Percentiles rank a stretch among this genome's conserved stretches.
Evolutionary conservation across 495 filamentous ascomycete genomes (phyloP).

Genomic region (Pyronema domesticum): DNA sequence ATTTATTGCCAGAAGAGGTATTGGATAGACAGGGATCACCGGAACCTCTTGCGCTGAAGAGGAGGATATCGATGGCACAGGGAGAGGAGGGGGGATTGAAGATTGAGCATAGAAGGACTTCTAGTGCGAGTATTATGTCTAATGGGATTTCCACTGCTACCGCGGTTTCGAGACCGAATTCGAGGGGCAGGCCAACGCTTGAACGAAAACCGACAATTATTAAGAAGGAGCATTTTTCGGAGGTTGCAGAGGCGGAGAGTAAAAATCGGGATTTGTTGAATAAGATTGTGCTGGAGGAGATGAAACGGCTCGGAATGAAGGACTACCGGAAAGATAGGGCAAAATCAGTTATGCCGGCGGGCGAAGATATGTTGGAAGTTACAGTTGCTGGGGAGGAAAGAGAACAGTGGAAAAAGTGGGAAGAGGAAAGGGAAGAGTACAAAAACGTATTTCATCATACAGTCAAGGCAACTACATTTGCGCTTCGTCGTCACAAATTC

Average conservation of each 20-base stretch:
- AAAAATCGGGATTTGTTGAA: conserved; percentile 1
- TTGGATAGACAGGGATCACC: background rate
- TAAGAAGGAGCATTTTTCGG: conserved; percentile 1
- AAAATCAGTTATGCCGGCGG: conserved; percentile 6
- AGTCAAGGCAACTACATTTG: conserved; percentile 17
- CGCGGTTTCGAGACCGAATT: no score
- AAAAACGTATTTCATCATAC: conserved; percentile 21
- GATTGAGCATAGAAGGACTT: no score
- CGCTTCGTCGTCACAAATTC: conserved; percentile 3
- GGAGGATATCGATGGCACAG: background rate
- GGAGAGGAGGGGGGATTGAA: no score
- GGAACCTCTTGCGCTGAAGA: background rate
- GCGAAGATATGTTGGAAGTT: background rate
- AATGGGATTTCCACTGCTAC: background rate
- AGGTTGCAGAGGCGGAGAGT: background rate
- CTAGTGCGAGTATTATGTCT: background rate
- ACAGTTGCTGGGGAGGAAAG: conserved; percentile 8
- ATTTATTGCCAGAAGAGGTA: background rate
- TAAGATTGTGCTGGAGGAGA: conserved; percentile 10
- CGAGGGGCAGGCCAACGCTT: no score
- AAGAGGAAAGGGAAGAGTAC: conserved; percentile 23
- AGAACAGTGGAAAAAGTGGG: conserved; percentile 5
- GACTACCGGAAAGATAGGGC: conserved; percentile 14
- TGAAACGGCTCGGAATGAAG: conserved; percentile 14
- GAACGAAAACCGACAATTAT: background rate